Base-by-base conservation (phyloP, 1,139 yeast species). In the Debaryomyces coudertii region DNA sequence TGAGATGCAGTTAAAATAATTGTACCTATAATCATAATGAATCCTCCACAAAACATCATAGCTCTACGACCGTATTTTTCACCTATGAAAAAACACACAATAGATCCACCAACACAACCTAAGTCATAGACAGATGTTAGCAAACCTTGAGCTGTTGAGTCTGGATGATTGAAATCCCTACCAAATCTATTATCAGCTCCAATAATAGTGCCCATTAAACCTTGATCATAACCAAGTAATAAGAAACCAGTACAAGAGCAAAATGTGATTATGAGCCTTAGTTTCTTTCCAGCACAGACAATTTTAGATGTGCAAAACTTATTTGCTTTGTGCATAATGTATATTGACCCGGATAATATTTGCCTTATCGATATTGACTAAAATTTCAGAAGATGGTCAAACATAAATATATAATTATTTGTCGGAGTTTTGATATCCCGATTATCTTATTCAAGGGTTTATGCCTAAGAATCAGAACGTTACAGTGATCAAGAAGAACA, bases 201-300 rank as follows among this genome's bases (percentile, higher is more conserved):
- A 18, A 87, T 79, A 52, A 85, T 82, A 45, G 83, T 68, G 58
- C 89, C 87, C 6, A 85, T 83, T 46, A 87, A 76, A 59, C 95
- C 95, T 65, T 87, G 93, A 62, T 87, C 92, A 58, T 85, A 86
- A 48, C 95, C 95, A 58, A 87, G 87, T 43, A 72, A 64, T 20
- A 87, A 77, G 62, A 87, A 87, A 9, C 89, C 90, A 37, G 79
- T 73, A 40, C 47, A 46, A 18, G 45, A 43, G 16, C 45, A 43
- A 37, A 43, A 43, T 4, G 45, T 37, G n/a, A 43, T 43, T 42
- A 43, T 18, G 18, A 18, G 37, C 31, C 42, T 22, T 18, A 43
- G 37, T 7, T 43, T 30, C 14, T 37, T 43, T n/a, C 45, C 45
- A 7, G 29, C 12, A 37, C 30, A 43, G n/a, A 30, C 11, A 25